A percentile compares a stretch with the other conserved stretches of the same genome.
Conservation (phyloP, 352 stramenopile genomes). For the Phytopythium boreale region DNA sequence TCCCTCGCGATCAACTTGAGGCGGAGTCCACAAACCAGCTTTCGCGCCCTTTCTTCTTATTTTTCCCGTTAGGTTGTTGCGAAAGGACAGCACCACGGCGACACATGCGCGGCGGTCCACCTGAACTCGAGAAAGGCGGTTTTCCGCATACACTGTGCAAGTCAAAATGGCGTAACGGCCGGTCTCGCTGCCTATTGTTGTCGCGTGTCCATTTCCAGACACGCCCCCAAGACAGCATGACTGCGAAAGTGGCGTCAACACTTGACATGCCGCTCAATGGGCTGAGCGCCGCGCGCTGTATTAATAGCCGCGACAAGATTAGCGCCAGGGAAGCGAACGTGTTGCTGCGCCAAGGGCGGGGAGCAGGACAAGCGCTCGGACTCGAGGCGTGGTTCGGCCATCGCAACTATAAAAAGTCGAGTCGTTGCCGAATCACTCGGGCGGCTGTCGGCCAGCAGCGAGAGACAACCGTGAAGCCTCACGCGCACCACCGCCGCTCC, state of each 20-base stretch:
- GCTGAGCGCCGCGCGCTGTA: neutral
- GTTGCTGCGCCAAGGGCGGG: neutral
- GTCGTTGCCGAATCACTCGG: neutral
- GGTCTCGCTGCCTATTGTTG: neutral
- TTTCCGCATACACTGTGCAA: neutral
- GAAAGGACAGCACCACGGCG: no score
- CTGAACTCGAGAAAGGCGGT: no score
- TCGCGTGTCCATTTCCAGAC: neutral
- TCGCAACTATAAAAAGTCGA: neutral
- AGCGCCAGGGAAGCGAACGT: neutral
- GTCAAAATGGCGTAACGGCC: neutral
- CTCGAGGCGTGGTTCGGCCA: neutral
- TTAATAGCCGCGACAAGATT: constrained; percentile 2
- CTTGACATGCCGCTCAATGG: neutral
- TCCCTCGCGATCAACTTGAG: no score
- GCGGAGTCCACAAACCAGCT: no score
- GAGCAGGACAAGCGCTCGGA: neutral
- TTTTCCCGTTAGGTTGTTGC: neutral
- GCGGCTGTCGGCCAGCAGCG: neutral
- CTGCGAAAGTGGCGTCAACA: neutral
- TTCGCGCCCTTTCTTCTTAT: neutral
- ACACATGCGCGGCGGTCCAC: no score
- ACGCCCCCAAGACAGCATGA: neutral
- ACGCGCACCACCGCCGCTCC: no score
- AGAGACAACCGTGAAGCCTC: neutral